A percentile compares a stretch with the other conserved stretches of the same genome.
phyloP scores from a whole-genome alignment of 202 grass and related monocot species.

The Miscanthus sacchariflorus region DNA sequence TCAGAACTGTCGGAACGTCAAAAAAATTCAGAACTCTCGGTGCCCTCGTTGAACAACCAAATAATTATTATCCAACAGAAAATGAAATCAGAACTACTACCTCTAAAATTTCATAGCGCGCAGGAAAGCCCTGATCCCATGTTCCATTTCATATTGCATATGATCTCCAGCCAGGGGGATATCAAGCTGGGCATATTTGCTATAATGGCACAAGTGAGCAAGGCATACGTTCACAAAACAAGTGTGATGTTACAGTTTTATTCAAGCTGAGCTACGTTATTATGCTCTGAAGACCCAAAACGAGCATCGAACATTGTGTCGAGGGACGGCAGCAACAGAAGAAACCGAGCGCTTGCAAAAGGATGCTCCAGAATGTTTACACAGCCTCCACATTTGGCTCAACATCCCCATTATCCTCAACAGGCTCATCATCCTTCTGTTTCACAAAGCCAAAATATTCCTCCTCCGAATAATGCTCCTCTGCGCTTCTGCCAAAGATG shows the following conservation, averaged over 20 bases:
- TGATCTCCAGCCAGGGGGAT: conserved; percentile 2
- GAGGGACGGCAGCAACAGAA: neutral
- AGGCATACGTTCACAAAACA: neutral
- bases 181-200: neutral
- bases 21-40: no score
- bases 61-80: no score
- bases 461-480: conserved; percentile 58
- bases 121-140: no score
- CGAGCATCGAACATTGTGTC: neutral
- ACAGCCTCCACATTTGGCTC: conserved; percentile 31
- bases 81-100: no score
- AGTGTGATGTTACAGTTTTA: conserved; percentile 24
- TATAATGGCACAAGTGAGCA: neutral
- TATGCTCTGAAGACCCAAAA: conserved; percentile 30
- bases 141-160: no score
- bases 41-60: no score
- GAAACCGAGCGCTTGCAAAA: neutral
- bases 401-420: neutral
- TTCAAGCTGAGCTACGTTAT: conserved; percentile 8
- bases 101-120: no score
- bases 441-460: conserved; percentile 52
- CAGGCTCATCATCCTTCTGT: conserved; percentile 32
- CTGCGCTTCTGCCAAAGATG: conserved; percentile 70
- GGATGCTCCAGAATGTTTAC: neutral
- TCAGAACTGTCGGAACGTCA: no score